phyloP scores from a whole-genome alignment of 2,329 filamentous ascomycete genomes.

The Sphaceloma murrayae region DNA sequence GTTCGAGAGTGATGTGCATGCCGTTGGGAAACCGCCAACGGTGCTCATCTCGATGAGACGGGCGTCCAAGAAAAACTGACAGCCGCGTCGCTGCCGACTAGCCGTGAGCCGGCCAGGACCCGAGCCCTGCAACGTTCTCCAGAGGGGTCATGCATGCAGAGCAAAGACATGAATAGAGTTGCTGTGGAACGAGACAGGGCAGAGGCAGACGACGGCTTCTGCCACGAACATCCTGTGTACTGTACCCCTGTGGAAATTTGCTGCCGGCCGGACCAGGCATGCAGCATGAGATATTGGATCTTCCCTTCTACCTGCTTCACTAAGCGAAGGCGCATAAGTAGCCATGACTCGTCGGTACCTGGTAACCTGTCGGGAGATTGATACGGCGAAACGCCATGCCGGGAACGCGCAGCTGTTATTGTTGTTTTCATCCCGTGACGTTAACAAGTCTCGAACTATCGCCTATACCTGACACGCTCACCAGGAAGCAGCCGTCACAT shows the following conservation, averaged over 20 bases:
- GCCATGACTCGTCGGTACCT: constrained; percentile 3
- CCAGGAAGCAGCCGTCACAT: no score
- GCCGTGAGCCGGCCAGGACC: constrained; percentile 1
- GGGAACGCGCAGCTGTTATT: neutral
- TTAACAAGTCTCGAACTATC: no score
- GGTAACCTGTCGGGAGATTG: constrained; percentile 7
- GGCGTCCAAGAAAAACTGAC: neutral
- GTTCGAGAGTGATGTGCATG: constrained; percentile 5
- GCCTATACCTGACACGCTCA: no score
- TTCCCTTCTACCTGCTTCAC: constrained; percentile 6
- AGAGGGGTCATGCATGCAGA: neutral
- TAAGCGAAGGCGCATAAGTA: constrained; percentile 3
- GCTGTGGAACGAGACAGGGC: no score
- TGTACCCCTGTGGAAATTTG: constrained; percentile 3
- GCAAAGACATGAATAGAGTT: neutral
- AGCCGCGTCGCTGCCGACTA: constrained; percentile 8
- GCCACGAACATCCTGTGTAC: neutral
- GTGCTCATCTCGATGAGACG: constrained; percentile 13
- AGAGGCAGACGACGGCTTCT: constrained; percentile 7
- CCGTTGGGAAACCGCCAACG: constrained; percentile 6
- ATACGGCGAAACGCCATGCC: constrained; percentile 7
- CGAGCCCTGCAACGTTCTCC: constrained; percentile 10
- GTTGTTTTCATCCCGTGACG: no score
- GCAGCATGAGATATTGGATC: constrained; percentile 5
- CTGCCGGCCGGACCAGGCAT: constrained; percentile 1